phyloP scores from a whole-genome alignment of 2,329 filamentous ascomycete species.

The Grosmannia penicillata region DNA sequence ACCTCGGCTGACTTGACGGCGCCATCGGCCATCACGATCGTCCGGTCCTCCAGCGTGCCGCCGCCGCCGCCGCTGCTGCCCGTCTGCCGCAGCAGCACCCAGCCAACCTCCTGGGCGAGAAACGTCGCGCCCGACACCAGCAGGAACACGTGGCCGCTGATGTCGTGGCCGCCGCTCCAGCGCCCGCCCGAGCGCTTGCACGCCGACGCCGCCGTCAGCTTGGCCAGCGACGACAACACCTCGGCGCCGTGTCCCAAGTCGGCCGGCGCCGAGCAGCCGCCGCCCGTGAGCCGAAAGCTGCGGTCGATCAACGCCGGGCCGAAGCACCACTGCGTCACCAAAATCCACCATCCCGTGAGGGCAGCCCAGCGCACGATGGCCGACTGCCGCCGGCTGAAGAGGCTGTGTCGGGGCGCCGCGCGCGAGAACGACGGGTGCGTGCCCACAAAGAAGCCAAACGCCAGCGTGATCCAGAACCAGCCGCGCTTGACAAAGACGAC shows the following conservation, averaged over 20 bases:
- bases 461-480: constrained; percentile 77
- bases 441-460: constrained; percentile 55
- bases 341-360: constrained; percentile 66
- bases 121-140: constrained; percentile 74
- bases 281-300: constrained; percentile 76
- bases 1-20: constrained; percentile 44
- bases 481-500: constrained; percentile 86
- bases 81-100: constrained; percentile 30
- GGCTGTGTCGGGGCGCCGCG: constrained; percentile 9
- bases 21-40: constrained; percentile 51
- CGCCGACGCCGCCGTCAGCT: constrained; percentile 46
- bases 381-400: constrained; percentile 19
- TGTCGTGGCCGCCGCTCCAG: constrained; percentile 92
- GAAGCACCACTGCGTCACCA: constrained; percentile 95
- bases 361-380: constrained; percentile 54
- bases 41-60: constrained; percentile 29
- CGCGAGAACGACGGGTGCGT: constrained; percentile 43
- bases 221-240: constrained; percentile 1
- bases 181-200: constrained; percentile 71
- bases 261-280: constrained; percentile 53
- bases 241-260: constrained; percentile 30
- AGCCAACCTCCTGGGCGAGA: constrained; percentile 64
- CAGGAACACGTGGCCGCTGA: constrained; percentile 89
- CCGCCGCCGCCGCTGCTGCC: not conserved
- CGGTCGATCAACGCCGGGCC: constrained; percentile 82